A percentile compares a stretch with the other conserved stretches of the same genome.
Evolutionary conservation across 2,329 filamentous ascomycete genomes (phyloP).

Genomic region (Thermothelomyces thermophilus): DNA sequence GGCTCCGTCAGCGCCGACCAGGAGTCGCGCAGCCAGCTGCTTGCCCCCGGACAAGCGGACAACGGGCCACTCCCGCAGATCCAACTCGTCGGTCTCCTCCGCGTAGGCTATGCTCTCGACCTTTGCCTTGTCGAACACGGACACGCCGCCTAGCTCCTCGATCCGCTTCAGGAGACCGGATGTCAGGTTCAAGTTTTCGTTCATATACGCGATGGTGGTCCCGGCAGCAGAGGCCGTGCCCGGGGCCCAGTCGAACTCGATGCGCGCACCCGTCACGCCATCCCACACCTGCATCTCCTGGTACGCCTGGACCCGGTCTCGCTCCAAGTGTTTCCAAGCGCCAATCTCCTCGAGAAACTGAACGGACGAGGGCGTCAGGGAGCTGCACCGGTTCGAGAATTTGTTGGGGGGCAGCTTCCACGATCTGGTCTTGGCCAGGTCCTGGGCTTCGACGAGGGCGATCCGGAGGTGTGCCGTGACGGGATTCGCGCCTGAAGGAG

Average conservation of each 20-base stretch:
- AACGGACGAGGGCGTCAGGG: constrained; percentile 83
- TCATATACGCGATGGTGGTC: constrained; percentile 85
- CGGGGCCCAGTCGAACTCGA: constrained; percentile 75
- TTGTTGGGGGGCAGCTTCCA: constrained; percentile 60
- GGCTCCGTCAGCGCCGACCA: constrained; percentile 89
- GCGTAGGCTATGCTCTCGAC: constrained; percentile 78
- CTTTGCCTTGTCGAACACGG: constrained; percentile 67
- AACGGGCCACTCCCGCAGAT: constrained; percentile 83
- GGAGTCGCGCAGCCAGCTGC: constrained; percentile 68
- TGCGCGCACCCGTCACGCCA: constrained; percentile 76
- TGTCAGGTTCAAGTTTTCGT: constrained; percentile 86
- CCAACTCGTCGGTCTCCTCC: constrained; percentile 57
- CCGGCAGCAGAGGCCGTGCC: constrained; percentile 36
- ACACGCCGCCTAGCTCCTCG: constrained; percentile 59
- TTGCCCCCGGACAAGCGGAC: constrained; percentile 64
- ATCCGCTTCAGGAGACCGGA: constrained; percentile 68
- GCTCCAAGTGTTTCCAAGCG: constrained; percentile 72
- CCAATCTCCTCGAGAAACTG: constrained; percentile 76
- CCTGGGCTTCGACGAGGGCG: constrained; percentile 85
- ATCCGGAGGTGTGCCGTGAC: constrained; percentile 71
- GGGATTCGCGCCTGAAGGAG: constrained; percentile 62
- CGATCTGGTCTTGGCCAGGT: constrained; percentile 61
- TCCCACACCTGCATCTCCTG: constrained; percentile 99
- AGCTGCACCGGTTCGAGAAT: constrained; percentile 94
- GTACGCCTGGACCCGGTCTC: constrained; percentile 73